Evolutionary conservation across 179 eudicot species (phyloP).

Genomic region (Spergularia azorica): DNA sequence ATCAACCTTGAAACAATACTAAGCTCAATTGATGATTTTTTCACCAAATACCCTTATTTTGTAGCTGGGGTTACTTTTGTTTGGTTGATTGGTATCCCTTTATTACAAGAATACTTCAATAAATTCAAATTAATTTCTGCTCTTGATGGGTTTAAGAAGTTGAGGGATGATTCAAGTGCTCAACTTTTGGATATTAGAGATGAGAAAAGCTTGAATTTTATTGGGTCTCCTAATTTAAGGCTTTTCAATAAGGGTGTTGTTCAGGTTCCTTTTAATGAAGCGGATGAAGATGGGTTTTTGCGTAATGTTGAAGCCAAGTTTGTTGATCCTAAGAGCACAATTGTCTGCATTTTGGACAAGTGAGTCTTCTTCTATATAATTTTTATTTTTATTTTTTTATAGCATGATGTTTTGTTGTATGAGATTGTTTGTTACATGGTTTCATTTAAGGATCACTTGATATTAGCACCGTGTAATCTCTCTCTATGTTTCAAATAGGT

Average conservation of each 20-base stretch:
- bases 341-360: slow-evolving; percentile 82
- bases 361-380: slow-evolving; percentile 38
- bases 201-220: slow-evolving; percentile 47
- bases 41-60: slow-evolving; percentile 74
- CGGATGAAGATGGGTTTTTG: slow-evolving; percentile 74
- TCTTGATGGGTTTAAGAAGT: slow-evolving; percentile 66
- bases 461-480: too few relatives aligned
- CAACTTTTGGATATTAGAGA: slow-evolving; percentile 89
- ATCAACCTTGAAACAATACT: slow-evolving; percentile 71
- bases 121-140: slow-evolving; percentile 72
- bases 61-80: slow-evolving; percentile 74
- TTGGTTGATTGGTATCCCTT: slow-evolving; percentile 73
- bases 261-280: slow-evolving; percentile 59
- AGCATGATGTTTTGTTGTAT: neutral
- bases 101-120: slow-evolving; percentile 54
- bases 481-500: too few relatives aligned
- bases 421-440: too few relatives aligned
- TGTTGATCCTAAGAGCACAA: slow-evolving; percentile 55
- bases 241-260: slow-evolving; percentile 53
- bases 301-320: slow-evolving; percentile 50
- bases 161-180: slow-evolving; percentile 59
- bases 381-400: neutral
- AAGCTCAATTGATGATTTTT: slow-evolving; percentile 66
- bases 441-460: neutral
- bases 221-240: slow-evolving; percentile 79